Percentiles rank a stretch among this genome's conserved stretches.
Conservation (phyloP, 768 basidiomycete genomes). For the Auriscalpium orientale region DNA sequence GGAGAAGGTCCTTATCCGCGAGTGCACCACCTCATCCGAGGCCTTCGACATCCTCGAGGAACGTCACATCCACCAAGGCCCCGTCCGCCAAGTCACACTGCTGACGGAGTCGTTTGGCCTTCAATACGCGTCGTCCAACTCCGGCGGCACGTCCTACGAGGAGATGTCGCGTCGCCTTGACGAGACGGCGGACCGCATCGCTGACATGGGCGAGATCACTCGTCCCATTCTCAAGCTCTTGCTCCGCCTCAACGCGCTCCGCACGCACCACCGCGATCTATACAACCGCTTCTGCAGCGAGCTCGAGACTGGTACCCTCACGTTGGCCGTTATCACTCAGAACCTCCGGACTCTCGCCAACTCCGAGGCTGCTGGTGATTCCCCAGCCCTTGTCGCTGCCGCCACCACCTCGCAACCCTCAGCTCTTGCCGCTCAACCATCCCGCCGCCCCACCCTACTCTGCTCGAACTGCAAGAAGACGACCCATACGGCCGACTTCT, state of each 20-base stretch:
- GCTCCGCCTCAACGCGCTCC: background rate
- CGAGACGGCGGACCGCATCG: background rate
- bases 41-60: constrained; percentile 11
- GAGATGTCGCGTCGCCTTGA: constrained; percentile 5
- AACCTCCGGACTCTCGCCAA: too few species aligned
- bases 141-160: background rate
- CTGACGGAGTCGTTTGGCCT: constrained; percentile 4
- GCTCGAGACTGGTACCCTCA: too few species aligned
- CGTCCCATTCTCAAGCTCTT: background rate
- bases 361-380: too few species aligned
- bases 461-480: constrained; percentile 1
- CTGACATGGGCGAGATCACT: background rate
- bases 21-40: background rate
- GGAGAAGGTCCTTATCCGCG: background rate
- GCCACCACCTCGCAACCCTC: background rate
- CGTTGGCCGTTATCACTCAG: too few species aligned
- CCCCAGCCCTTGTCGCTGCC: background rate
- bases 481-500: background rate
- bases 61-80: constrained; percentile 15
- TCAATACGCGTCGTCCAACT: constrained; percentile 6
- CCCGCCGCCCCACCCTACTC: background rate
- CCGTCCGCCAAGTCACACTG: constrained; percentile 14
- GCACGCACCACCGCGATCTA: background rate
- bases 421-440: too few species aligned
- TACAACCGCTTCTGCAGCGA: background rate